Evolutionary conservation across 331 rosid species (phyloP), one percentile per base, ranked within the genome.

Genomic region (Pyracantha coccinea): DNA sequence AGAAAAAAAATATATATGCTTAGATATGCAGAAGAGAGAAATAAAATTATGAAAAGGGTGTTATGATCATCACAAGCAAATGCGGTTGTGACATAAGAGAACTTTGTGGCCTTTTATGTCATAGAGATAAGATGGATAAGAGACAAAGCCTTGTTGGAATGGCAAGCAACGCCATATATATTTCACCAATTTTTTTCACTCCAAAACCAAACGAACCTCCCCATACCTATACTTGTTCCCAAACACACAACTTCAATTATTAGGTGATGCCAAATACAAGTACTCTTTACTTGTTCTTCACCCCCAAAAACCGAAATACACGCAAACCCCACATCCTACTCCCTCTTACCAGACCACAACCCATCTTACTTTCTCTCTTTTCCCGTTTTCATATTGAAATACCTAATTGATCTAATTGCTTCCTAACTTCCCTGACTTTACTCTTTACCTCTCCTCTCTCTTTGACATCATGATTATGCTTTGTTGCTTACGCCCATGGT

Each of bases 281-380:
- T 14, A 20, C 63, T 58, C 15, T 41, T 2, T 41, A 4, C 57
- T 23, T 60, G 8, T 23, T 52, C 20, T 44, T 47, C 25, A 21
- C 20, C 62, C 65, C 44, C 12, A 57, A 69, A 27, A 79, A 52
- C 21, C 16, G 58, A 20, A 21, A 13, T 23, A 5, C 81, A 78
- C 76, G 77, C 84, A 83, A 72, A 76, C 66, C 68, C 72, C 80
- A 68, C 47, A 1, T 73, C n/a, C n/a, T n/a, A n/a, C n/a, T n/a
- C n/a, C n/a, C 72, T 74, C 74, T 74, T 69, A 9, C 62, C 23
- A 19, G 47, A 41, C 59, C 59, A n/a, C 59, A 54, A 54, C 24
- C 59, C 59, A 54, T 54, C 24, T 54, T 53, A 53, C 57, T 32
- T 65, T 63, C 62, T 68, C 72, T 69, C 11, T 33, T 24, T 14